phyloP scores from a whole-genome alignment of 805 yeast genomes.

The Vanderwaltozyma polyspora region DNA sequence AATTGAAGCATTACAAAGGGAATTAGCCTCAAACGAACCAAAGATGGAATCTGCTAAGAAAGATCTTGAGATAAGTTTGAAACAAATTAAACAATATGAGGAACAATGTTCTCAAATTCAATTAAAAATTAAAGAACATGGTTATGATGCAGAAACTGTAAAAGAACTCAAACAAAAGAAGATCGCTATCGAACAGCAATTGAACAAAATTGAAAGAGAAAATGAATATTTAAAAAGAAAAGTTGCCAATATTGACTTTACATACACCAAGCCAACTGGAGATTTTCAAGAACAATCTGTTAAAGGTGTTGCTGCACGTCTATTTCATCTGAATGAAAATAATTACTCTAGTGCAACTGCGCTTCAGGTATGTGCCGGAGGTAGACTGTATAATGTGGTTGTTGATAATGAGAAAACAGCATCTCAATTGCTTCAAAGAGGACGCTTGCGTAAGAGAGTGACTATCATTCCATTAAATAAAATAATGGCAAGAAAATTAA shows the following conservation, averaged over 20 bases:
- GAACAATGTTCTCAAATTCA: slow-evolving; percentile 29
- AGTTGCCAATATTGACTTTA: slow-evolving; percentile 65
- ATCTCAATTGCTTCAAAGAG: slow-evolving; percentile 67
- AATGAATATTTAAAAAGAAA: slow-evolving; percentile 48
- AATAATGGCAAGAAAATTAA: slow-evolving; percentile 51
- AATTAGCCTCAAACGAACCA: slow-evolving; percentile 34
- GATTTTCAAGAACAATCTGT: slow-evolving; percentile 53
- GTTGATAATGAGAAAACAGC: slow-evolving; percentile 84
- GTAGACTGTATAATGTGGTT: slow-evolving; percentile 75
- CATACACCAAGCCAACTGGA: slow-evolving; percentile 53
- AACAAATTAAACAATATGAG: slow-evolving; percentile 29
- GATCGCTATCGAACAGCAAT: slow-evolving; percentile 31
- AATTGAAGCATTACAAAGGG: slow-evolving; percentile 44
- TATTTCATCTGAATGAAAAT: slow-evolving; percentile 51
- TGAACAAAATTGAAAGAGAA: slow-evolving; percentile 35
- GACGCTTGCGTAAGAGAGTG: slow-evolving; percentile 67
- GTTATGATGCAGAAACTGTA: slow-evolving; percentile 42
- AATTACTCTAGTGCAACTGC: slow-evolving; percentile 63
- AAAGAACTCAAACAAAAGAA: slow-evolving; percentile 38
- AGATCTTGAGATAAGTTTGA: slow-evolving; percentile 34
- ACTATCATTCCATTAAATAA: slow-evolving; percentile 89
- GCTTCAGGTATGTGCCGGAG: slow-evolving; percentile 89
- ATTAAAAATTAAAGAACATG: slow-evolving; percentile 36
- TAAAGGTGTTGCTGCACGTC: slow-evolving; percentile 81
- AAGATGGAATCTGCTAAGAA: slow-evolving; percentile 43